Conservation (phyloP, 108 stramenopile species). For the Schizochytrium sp. region DNA sequence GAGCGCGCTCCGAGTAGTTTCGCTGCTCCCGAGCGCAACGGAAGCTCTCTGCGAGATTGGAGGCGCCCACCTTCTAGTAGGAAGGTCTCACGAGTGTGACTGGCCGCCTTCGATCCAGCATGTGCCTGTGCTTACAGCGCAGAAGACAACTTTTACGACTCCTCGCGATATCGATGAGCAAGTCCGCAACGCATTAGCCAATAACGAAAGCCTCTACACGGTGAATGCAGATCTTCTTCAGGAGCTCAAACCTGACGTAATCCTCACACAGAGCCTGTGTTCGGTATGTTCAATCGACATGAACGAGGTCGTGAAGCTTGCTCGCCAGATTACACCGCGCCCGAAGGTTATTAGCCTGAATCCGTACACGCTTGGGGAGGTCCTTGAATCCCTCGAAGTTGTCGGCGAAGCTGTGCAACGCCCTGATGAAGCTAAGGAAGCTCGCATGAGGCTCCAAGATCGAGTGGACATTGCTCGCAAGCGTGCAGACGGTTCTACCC, state of each 20-base stretch:
- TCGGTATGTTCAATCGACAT: slow-evolving; percentile 85
- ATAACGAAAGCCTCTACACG: slow-evolving; percentile 76
- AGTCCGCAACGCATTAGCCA: slow-evolving; percentile 9
- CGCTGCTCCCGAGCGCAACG: slow-evolving; percentile 64
- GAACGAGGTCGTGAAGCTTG: slow-evolving; percentile 72
- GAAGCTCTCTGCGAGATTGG: slow-evolving; percentile 63
- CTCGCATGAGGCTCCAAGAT: slow-evolving; percentile 11
- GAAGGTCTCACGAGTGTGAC: slow-evolving; percentile 76
- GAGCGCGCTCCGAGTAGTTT: slow-evolving; percentile 58
- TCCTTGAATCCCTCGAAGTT: slow-evolving; percentile 71
- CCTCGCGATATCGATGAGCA: slow-evolving; percentile 69
- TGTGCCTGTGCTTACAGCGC: slow-evolving; percentile 54
- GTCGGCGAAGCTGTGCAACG: slow-evolving; percentile 69
- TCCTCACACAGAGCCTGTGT: slow-evolving; percentile 90
- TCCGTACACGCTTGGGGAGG: slow-evolving; percentile 81
- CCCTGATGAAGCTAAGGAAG: slow-evolving; percentile 61
- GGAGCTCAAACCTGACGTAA: slow-evolving; percentile 77
- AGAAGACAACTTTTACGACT: slow-evolving; percentile 60
- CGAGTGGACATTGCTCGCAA: not conserved
- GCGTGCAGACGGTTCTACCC: not conserved
- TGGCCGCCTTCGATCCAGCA: slow-evolving; percentile 63
- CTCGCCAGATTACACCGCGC: slow-evolving; percentile 61
- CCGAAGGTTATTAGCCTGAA: slow-evolving; percentile 78
- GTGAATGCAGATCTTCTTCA: slow-evolving; percentile 72
- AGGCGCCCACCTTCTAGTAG: slow-evolving; percentile 64